Evolutionary conservation across 441 rosid species (phyloP).

Genomic region (Theobroma grandiflorum): DNA sequence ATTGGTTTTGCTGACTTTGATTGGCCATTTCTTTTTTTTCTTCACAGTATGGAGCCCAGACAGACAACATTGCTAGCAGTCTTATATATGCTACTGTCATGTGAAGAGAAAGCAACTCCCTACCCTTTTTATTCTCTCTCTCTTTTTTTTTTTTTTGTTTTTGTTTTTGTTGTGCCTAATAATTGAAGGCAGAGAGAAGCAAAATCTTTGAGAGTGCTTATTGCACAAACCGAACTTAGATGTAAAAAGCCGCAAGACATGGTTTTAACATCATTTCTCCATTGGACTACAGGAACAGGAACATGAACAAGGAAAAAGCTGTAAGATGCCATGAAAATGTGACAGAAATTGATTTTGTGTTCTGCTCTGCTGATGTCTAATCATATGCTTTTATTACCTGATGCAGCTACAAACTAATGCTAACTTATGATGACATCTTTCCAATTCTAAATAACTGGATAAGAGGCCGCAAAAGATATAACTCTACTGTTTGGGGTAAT

Average conservation of each 20-base stretch:
- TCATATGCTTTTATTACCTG: too few relatives aligned
- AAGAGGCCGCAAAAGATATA: too few relatives aligned
- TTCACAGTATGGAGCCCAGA: slow-evolving; percentile 18
- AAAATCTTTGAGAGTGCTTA: not conserved
- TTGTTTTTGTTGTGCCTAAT: not conserved
- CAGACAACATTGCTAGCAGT: not conserved
- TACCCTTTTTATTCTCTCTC: too few relatives aligned
- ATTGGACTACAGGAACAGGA: not conserved
- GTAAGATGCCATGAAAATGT: not conserved
- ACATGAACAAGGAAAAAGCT: not conserved
- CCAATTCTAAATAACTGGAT: not conserved
- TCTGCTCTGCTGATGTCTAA: not conserved
- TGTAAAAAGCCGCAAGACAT: not conserved
- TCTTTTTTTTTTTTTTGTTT: not conserved
- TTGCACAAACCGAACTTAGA: not conserved
- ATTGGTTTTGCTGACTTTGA: slow-evolving; percentile 17
- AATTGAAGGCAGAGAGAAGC: slow-evolving; percentile 29
- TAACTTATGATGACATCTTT: not conserved
- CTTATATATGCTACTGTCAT: not conserved
- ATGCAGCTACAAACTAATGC: too few relatives aligned
- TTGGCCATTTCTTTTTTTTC: not conserved
- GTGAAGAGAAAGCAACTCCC: not conserved
- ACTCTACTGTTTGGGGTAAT: too few relatives aligned
- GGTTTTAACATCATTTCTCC: not conserved
- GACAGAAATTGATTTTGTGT: not conserved